A percentile compares a stretch with the other conserved stretches of the same genome.
Evolutionary conservation across 2,329 filamentous ascomycete species (phyloP).

Genomic region (Cladosporium austrohemisphaericum): DNA sequence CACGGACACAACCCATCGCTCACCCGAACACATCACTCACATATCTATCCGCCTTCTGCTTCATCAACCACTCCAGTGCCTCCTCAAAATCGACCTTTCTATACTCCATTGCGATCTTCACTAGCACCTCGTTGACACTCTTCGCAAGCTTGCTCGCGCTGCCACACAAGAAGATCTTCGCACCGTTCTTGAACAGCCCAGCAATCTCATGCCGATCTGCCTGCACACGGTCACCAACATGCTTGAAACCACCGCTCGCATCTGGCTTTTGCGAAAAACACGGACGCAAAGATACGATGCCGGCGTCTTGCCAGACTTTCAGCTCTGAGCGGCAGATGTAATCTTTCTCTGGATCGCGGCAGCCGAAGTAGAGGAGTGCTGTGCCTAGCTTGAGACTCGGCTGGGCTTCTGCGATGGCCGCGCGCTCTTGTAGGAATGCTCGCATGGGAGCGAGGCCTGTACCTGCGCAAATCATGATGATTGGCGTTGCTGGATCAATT

Average conservation of each 20-base stretch:
- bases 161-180: constrained; percentile 63
- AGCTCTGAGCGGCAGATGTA: constrained; percentile 30
- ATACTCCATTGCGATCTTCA: constrained; percentile 42
- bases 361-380: constrained; percentile 32
- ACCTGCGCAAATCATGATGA: constrained; percentile 53
- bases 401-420: constrained; percentile 31
- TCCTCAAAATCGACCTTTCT: constrained; percentile 32
- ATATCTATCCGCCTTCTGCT: constrained; percentile 45
- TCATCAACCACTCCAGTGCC: constrained; percentile 44
- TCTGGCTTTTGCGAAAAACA: constrained; percentile 33
- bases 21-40: constrained; percentile 26
- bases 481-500: constrained; percentile 40
- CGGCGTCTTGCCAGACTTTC: constrained; percentile 15
- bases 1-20: too few species aligned
- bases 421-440: constrained; percentile 38
- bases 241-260: constrained; percentile 40
- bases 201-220: constrained; percentile 44
- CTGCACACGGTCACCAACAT: constrained; percentile 51
- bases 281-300: constrained; percentile 16
- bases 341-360: constrained; percentile 46
- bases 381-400: constrained; percentile 23
- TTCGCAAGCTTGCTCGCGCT: constrained; percentile 43
- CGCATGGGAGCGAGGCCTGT: constrained; percentile 50
- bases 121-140: constrained; percentile 39
- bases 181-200: constrained; percentile 45